These are phyloP conservation scores for Brassica cretica DNA, from an alignment of 345 rosid species.

Conservation along the genomic window DNA sequence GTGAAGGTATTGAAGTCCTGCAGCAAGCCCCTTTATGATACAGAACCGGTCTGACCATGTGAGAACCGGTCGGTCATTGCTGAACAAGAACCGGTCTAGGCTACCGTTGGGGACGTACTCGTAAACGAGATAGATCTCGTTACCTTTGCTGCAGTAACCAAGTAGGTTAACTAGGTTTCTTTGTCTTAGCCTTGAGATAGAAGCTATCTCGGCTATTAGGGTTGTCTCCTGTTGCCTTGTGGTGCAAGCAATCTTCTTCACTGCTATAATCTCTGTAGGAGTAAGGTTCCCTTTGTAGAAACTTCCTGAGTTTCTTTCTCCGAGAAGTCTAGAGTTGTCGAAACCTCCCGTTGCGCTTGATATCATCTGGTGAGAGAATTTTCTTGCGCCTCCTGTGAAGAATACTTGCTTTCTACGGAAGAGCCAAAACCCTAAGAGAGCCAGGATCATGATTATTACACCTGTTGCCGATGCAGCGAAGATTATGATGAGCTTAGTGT, in stretches of 20 bases:
- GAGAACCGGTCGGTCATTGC: slow-evolving; percentile 39
- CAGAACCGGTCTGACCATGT: slow-evolving; percentile 47
- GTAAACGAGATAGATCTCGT: slow-evolving; percentile 47
- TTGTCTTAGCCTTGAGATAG: slow-evolving; percentile 39
- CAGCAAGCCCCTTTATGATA: slow-evolving; percentile 50
- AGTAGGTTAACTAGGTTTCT: slow-evolving; percentile 47
- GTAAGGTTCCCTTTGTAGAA: slow-evolving; percentile 32
- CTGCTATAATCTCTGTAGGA: slow-evolving; percentile 22
- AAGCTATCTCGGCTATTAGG: slow-evolving; percentile 10
- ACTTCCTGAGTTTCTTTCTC: slow-evolving; percentile 27
- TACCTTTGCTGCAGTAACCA: slow-evolving; percentile 49
- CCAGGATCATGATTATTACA: neutral
- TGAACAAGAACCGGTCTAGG: slow-evolving; percentile 47
- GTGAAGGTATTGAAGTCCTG: slow-evolving; percentile 53
- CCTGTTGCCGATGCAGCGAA: neutral
- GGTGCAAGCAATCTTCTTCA: slow-evolving; percentile 24
- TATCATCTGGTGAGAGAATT: slow-evolving; percentile 27
- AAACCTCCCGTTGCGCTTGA: slow-evolving; percentile 31
- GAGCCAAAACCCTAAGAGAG: neutral
- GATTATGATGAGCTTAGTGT: slow-evolving; percentile 17
- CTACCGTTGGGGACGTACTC: slow-evolving; percentile 55
- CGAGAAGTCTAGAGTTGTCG: slow-evolving; percentile 9
- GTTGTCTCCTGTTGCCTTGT: slow-evolving; percentile 32
- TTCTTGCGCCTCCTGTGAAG: slow-evolving; percentile 14
- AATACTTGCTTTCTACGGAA: neutral